Percentiles rank a stretch among this genome's conserved stretches.
Evolutionary conservation across 169 alveolate genomes (phyloP).

Genomic region (Toxoplasma gondii): DNA sequence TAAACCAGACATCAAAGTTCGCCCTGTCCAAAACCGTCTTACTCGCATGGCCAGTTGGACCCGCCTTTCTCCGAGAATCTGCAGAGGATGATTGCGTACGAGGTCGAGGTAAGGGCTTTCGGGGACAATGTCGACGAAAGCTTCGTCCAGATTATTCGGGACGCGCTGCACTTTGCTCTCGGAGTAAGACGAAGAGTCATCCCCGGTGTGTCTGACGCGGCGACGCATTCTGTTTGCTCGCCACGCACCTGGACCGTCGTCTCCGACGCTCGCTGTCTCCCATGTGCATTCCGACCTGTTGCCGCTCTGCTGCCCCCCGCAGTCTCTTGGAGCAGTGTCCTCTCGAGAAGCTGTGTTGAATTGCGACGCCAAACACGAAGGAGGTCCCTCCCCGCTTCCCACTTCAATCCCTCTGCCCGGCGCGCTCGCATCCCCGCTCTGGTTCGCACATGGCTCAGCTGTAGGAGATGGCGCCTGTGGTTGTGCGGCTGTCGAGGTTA

Average conservation of each 20-base stretch:
- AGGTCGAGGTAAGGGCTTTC: constrained; percentile 6
- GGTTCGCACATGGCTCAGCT: no score
- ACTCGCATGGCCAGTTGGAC: constrained; percentile 46
- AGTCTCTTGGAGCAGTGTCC: neutral
- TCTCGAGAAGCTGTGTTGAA: no score
- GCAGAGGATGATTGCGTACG: neutral
- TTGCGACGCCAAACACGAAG: no score
- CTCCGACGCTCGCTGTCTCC: neutral
- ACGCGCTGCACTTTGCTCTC: neutral
- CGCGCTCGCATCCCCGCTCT: no score
- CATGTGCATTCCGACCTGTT: neutral
- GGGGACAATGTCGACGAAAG: neutral
- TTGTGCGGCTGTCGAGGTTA: no score
- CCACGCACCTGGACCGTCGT: neutral
- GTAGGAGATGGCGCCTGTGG: no score
- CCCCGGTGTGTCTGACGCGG: neutral
- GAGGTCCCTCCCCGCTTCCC: no score
- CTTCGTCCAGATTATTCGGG: constrained; percentile 5
- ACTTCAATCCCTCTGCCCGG: no score
- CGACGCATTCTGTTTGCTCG: neutral
- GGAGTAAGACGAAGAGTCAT: neutral
- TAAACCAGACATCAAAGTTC: no score
- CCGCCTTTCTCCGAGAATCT: neutral
- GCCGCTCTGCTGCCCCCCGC: neutral
- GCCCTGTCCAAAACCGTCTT: neutral